These are phyloP conservation scores for Plectosphaerella sp. DNA, from an alignment of 2,329 filamentous ascomycete species.

Conservation along the genomic window DNA sequence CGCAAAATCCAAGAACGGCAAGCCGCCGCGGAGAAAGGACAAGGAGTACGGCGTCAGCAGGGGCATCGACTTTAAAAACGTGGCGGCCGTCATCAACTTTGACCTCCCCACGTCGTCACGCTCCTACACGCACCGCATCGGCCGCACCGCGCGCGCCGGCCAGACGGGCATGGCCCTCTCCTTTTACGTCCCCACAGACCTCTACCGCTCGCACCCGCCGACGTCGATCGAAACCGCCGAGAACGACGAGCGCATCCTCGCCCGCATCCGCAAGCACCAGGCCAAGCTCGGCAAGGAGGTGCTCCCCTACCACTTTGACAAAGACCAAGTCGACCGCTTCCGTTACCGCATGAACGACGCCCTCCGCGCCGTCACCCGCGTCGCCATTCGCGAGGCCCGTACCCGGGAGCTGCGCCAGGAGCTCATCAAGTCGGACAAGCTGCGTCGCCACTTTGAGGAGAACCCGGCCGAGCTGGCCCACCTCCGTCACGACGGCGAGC, in stretches of 20 bases:
- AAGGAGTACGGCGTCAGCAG: slow-evolving; percentile 87
- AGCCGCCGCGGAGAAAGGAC: slow-evolving; percentile 57
- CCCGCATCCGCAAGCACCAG: slow-evolving; percentile 76
- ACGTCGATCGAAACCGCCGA: slow-evolving; percentile 72
- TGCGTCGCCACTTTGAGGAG: slow-evolving; percentile 95
- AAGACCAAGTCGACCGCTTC: slow-evolving; percentile 90
- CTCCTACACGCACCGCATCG: slow-evolving; percentile 96
- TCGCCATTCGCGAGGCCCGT: slow-evolving; percentile 85
- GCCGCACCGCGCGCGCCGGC: slow-evolving; percentile 85
- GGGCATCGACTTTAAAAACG: slow-evolving; percentile 88
- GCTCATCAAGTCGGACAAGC: slow-evolving; percentile 86
- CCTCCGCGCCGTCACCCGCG: slow-evolving; percentile 80
- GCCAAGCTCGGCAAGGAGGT: slow-evolving; percentile 73
- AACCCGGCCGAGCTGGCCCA: slow-evolving; percentile 87
- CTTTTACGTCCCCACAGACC: slow-evolving; percentile 79
- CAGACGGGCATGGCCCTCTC: slow-evolving; percentile 94
- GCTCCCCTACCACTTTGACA: slow-evolving; percentile 90
- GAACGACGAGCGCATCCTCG: slow-evolving; percentile 79
- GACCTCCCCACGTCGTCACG: slow-evolving; percentile 84
- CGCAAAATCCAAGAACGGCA: slow-evolving; percentile 51
- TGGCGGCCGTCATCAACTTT: slow-evolving; percentile 93
- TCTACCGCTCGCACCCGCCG: slow-evolving; percentile 84
- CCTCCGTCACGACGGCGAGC: slow-evolving; percentile 83
- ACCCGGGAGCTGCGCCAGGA: slow-evolving; percentile 85
- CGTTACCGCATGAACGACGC: slow-evolving; percentile 94